These are phyloP conservation scores for Talaromyces sp. DNA, from an alignment of 2,329 filamentous ascomycete species.

Conservation along the genomic window DNA sequence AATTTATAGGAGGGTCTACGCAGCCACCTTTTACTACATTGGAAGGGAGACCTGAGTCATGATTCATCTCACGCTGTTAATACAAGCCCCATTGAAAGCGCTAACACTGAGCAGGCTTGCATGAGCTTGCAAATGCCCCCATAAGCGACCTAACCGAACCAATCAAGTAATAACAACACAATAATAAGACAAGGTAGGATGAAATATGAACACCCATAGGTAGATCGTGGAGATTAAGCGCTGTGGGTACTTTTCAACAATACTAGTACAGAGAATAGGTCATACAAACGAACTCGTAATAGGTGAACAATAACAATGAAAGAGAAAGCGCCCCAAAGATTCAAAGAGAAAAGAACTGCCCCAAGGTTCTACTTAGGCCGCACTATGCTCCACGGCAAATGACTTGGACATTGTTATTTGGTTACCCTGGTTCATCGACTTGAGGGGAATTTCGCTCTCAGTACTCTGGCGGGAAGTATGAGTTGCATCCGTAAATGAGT, in stretches of 20 bases:
- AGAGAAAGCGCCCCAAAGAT: neutral
- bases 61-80: too few species aligned
- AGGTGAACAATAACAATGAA: neutral
- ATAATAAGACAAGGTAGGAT: neutral
- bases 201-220: neutral
- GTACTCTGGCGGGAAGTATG: neutral
- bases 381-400: neutral
- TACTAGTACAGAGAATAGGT: neutral
- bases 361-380: neutral
- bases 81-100: too few species aligned
- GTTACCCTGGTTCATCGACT: neutral
- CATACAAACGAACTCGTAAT: neutral
- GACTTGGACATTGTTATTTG: neutral
- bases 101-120: too few species aligned
- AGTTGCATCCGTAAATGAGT: neutral
- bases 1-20: neutral
- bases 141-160: too few species aligned
- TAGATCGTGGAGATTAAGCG: neutral
- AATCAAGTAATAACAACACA: neutral
- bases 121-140: neutral
- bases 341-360: neutral
- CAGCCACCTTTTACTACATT: neutral
- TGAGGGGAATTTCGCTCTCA: neutral
- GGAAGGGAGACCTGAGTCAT: neutral
- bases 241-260: neutral